phyloP scores from a whole-genome alignment of 2,329 filamentous ascomycete genomes.

The Aspergillus ustus region DNA sequence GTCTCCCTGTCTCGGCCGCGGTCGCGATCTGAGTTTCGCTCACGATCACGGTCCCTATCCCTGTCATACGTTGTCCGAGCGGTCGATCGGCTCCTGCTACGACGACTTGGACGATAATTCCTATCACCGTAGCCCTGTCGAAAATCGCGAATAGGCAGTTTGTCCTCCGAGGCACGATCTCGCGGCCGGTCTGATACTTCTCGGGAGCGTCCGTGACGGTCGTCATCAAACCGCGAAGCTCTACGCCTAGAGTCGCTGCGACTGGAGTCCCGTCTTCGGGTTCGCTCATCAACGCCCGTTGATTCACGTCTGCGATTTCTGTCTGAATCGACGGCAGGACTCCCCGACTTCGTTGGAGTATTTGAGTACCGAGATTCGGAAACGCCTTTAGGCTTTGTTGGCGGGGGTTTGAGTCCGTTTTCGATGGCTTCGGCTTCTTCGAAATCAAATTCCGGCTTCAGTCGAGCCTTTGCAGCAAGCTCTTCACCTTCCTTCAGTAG shows the following conservation, averaged over 20 bases:
- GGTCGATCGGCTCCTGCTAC: conserved; percentile 41
- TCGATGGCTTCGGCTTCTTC: conserved; percentile 51
- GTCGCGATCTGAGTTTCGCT: conserved; percentile 22
- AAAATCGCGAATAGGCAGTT: conserved; percentile 36
- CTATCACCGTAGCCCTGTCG: conserved; percentile 34
- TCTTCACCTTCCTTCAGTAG: conserved; percentile 60
- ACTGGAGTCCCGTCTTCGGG: conserved; percentile 30
- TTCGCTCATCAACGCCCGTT: conserved; percentile 30
- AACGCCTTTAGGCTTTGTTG: conserved; percentile 32
- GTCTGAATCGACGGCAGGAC: conserved; percentile 34
- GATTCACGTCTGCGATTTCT: conserved; percentile 32
- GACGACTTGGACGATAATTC: conserved; percentile 39
- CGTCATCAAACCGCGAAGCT: conserved; percentile 35
- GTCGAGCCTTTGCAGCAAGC: conserved; percentile 56
- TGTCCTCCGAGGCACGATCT: conserved; percentile 41
- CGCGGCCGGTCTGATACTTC: conserved; percentile 36
- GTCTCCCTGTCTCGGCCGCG: background rate
- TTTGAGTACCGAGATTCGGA: conserved; percentile 34
- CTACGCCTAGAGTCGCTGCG: conserved; percentile 37
- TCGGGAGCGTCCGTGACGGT: conserved; percentile 35
- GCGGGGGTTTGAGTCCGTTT: conserved; percentile 40
- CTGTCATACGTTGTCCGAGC: conserved; percentile 31
- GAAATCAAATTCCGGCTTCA: conserved; percentile 57
- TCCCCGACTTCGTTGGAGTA: conserved; percentile 34
- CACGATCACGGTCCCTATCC: conserved; percentile 31